phyloP scores from a whole-genome alignment of 2,329 filamentous ascomycete species.

The Aspergillus hiratsukae region DNA sequence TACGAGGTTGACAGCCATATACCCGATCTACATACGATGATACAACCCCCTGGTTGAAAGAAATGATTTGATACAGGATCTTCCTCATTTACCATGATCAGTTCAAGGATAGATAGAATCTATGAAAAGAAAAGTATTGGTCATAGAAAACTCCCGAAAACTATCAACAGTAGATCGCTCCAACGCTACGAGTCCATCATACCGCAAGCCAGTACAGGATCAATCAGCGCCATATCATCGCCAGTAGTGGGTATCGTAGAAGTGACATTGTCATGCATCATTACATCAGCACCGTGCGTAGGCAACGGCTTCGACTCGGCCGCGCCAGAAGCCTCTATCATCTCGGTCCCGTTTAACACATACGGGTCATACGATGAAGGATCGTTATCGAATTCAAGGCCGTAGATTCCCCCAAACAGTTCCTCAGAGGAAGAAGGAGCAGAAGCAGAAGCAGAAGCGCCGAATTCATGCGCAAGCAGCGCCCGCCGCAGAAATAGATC shows the following conservation, averaged over 20 bases:
- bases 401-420: conserved; percentile 32
- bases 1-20: background rate
- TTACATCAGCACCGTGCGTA: conserved; percentile 15
- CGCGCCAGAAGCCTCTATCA: background rate
- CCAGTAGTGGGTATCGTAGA: conserved; percentile 26
- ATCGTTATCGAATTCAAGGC: conserved; percentile 30
- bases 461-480: conserved; percentile 28
- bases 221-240: conserved; percentile 31
- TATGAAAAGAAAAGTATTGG: background rate
- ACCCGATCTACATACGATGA: background rate
- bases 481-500: conserved; percentile 38
- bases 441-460: background rate
- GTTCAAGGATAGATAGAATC: background rate
- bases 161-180: conserved; percentile 1
- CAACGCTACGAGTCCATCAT: conserved; percentile 19
- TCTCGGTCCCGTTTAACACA: background rate
- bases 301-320: background rate
- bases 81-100: background rate
- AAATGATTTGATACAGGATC: background rate
- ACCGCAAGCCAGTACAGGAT: conserved; percentile 31
- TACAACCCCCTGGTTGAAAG: background rate
- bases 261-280: conserved; percentile 23
- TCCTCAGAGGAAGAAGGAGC: conserved; percentile 17
- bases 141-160: background rate
- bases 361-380: conserved; percentile 14